These are phyloP conservation scores for Psilocybe cubensis DNA, from an alignment of 768 basidiomycete species.

Conservation along the genomic window DNA sequence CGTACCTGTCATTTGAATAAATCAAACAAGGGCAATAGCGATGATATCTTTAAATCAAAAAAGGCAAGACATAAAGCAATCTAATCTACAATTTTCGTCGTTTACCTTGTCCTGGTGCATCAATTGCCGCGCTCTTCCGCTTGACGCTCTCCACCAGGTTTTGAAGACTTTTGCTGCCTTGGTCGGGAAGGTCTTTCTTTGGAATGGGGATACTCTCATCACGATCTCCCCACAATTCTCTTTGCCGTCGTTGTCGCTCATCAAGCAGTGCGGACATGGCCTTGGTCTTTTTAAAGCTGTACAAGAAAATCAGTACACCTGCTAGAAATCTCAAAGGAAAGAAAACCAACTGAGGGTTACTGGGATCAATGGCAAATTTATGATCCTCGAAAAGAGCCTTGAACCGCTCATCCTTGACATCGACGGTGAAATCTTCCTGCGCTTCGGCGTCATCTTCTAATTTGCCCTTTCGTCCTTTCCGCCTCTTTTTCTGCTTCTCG, in stretches of 20 bases:
- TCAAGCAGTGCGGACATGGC: conserved; percentile 84
- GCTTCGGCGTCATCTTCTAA: conserved; percentile 61
- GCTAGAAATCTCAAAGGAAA: neutral
- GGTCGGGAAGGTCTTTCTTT: conserved; percentile 8
- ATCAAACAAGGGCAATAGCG: neutral
- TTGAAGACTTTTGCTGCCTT: conserved; percentile 47
- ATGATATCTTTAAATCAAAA: neutral
- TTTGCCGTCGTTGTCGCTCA: conserved; percentile 77
- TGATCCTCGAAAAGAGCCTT: conserved; percentile 86
- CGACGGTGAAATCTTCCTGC: conserved; percentile 81
- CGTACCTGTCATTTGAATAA: neutral
- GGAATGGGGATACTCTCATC: conserved; percentile 14
- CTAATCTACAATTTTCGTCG: conserved; percentile 38
- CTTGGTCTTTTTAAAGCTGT: conserved; percentile 91
- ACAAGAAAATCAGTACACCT: conserved; percentile 11
- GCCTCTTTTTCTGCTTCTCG: conserved; percentile 68
- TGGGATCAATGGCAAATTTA: conserved; percentile 94
- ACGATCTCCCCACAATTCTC: conserved; percentile 29
- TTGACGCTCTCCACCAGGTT: conserved; percentile 88
- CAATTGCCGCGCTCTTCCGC: conserved; percentile 58
- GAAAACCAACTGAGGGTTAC: conserved; percentile 83
- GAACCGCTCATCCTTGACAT: conserved; percentile 90
- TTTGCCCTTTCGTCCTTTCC: conserved; percentile 43
- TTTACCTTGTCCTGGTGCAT: conserved; percentile 37
- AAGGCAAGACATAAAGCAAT: neutral